Evolutionary conservation across 2,329 filamentous ascomycete species (phyloP).

Genomic region (Fusarium sp.): DNA sequence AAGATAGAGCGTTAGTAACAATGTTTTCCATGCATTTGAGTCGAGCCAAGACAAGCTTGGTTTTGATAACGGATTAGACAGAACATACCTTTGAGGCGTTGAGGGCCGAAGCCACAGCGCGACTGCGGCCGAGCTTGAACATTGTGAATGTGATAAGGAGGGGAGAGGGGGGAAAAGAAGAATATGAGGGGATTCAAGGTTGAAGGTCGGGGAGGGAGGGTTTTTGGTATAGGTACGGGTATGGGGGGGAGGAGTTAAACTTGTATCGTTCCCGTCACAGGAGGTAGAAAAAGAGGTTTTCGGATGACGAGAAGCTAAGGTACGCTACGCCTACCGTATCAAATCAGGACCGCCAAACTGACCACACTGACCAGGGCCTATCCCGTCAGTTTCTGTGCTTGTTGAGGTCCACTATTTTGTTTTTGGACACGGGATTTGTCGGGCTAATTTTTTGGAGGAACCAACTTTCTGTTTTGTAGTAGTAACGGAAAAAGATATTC

Average conservation of each 20-base stretch:
- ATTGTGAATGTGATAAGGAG: slow-evolving; percentile 60
- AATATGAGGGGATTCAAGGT: slow-evolving; percentile 23
- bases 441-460: slow-evolving; percentile 26
- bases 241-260: slow-evolving; percentile 18
- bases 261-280: slow-evolving; percentile 16
- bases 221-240: background rate
- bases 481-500: slow-evolving; percentile 40
- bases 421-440: slow-evolving; percentile 48
- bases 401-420: slow-evolving; percentile 31
- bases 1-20: slow-evolving; percentile 28
- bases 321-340: slow-evolving; percentile 7
- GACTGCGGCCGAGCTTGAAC: slow-evolving; percentile 89
- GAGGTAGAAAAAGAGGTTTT: slow-evolving; percentile 42
- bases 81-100: slow-evolving; percentile 78
- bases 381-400: slow-evolving; percentile 16
- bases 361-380: slow-evolving; percentile 31
- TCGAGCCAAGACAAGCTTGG: slow-evolving; percentile 24
- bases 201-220: background rate
- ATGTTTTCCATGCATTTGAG: slow-evolving; percentile 5
- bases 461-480: background rate
- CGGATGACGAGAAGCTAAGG: slow-evolving; percentile 43
- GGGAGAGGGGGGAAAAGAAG: slow-evolving; percentile 18
- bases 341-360: slow-evolving; percentile 38
- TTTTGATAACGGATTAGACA: background rate
- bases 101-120: slow-evolving; percentile 83